phyloP scores from a whole-genome alignment of 2,329 filamentous ascomycete genomes.

The Clonostachys rosea region DNA sequence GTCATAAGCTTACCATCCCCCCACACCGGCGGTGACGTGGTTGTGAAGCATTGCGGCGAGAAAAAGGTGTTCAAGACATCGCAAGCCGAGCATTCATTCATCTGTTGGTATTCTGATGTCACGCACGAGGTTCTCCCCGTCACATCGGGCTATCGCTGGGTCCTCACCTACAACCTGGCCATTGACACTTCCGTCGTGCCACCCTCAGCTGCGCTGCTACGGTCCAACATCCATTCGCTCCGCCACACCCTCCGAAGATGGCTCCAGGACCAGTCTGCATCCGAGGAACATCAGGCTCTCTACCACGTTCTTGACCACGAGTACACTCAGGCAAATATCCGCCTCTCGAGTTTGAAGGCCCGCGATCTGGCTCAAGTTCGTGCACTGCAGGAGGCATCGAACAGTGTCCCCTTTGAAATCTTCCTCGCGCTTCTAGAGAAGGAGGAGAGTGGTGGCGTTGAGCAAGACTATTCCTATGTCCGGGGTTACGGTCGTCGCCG shows the following conservation, averaged over 20 bases:
- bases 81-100: slow-evolving; percentile 8
- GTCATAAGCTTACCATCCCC: slow-evolving; percentile 40
- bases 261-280: slow-evolving; percentile 7
- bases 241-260: slow-evolving; percentile 15
- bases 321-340: slow-evolving; percentile 24
- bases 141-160: slow-evolving; percentile 39
- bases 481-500: neutral
- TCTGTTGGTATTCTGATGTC: slow-evolving; percentile 45
- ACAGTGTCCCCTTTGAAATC: slow-evolving; percentile 17
- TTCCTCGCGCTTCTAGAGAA: slow-evolving; percentile 19
- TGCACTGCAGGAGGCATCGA: slow-evolving; percentile 13
- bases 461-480: neutral
- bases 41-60: slow-evolving; percentile 28
- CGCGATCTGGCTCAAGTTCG: slow-evolving; percentile 16
- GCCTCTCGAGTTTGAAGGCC: slow-evolving; percentile 15
- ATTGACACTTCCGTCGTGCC: slow-evolving; percentile 3
- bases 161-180: slow-evolving; percentile 47
- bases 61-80: slow-evolving; percentile 22
- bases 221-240: slow-evolving; percentile 4
- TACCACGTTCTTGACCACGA: slow-evolving; percentile 24
- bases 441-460: slow-evolving; percentile 17
- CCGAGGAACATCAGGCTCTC: slow-evolving; percentile 5
- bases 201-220: neutral
- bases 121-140: slow-evolving; percentile 44
- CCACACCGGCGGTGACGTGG: slow-evolving; percentile 40